Conservation (phyloP, 768 basidiomycete species). For the Tulasnella sp. region DNA sequence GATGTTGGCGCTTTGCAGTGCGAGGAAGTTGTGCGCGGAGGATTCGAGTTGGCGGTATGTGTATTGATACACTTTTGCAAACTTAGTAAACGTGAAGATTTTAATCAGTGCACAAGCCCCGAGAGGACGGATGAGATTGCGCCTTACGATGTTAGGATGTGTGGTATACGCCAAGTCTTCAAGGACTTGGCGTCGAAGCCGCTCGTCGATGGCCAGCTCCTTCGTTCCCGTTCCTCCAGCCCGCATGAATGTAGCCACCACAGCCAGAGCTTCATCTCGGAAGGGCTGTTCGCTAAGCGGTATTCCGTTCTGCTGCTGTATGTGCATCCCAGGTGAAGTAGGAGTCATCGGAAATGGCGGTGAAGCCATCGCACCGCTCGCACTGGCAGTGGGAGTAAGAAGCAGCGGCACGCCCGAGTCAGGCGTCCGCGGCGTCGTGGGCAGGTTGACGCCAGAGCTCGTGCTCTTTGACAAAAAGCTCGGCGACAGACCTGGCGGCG, state of each 20-base stretch:
- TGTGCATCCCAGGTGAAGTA: neutral
- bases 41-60: conserved; percentile 44
- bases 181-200: conserved; percentile 43
- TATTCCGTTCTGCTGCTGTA: neutral
- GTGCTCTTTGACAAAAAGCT: neutral
- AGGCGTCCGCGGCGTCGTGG: conserved; percentile 20
- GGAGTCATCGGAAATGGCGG: neutral
- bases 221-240: conserved; percentile 36
- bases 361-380: neutral
- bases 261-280: conserved; percentile 41
- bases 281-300: conserved; percentile 38
- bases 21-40: conserved; percentile 45
- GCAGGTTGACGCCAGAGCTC: neutral
- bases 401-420: conserved; percentile 34
- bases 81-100: conserved; percentile 25
- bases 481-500: neutral
- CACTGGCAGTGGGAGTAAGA: conserved; percentile 32
- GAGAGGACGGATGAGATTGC: neutral
- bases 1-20: conserved; percentile 44
- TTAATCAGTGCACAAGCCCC: neutral
- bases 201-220: conserved; percentile 40
- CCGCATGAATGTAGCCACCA: conserved; percentile 40
- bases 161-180: conserved; percentile 42
- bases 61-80: conserved; percentile 42
- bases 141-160: conserved; percentile 48